A percentile compares a stretch with the other conserved stretches of the same genome.
Evolutionary conservation across 2,329 filamentous ascomycete genomes (phyloP).

Genomic region (Aureobasidium subglaciale): DNA sequence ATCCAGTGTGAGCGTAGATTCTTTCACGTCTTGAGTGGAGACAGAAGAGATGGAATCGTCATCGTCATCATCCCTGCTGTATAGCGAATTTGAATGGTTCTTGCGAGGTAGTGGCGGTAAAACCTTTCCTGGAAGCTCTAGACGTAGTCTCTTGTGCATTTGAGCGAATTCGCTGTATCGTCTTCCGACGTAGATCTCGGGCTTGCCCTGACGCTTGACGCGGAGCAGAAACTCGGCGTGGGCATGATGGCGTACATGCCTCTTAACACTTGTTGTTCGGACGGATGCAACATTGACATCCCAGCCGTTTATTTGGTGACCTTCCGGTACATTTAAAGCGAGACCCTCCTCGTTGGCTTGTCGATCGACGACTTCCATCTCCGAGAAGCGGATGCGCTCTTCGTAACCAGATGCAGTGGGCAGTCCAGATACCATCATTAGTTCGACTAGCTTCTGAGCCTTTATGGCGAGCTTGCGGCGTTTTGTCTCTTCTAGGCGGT

Average conservation of each 20-base stretch:
- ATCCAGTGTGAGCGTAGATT: not conserved
- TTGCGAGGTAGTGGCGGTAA: constrained; percentile 82
- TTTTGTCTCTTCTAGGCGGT: constrained; percentile 93
- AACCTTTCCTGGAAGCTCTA: constrained; percentile 84
- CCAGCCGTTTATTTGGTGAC: constrained; percentile 90
- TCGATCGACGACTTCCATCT: constrained; percentile 92
- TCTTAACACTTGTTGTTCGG: constrained; percentile 69
- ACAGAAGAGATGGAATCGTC: constrained; percentile 76
- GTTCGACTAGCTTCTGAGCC: constrained; percentile 88
- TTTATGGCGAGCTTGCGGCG: constrained; percentile 85
- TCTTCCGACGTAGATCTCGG: constrained; percentile 72
- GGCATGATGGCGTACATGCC: constrained; percentile 81
- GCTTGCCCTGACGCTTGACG: constrained; percentile 68
- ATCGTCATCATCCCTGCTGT: constrained; percentile 48
- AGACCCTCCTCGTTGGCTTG: constrained; percentile 88
- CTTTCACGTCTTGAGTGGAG: constrained; percentile 54
- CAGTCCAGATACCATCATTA: constrained; percentile 99
- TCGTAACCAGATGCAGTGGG: constrained; percentile 95
- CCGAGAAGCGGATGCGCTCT: constrained; percentile 91
- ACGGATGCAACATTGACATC: constrained; percentile 93
- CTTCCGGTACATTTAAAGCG: constrained; percentile 79
- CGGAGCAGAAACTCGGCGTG: constrained; percentile 93
- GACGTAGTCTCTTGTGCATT: constrained; percentile 70
- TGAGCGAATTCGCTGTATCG: constrained; percentile 82
- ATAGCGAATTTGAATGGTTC: constrained; percentile 72